A percentile compares a stretch with the other conserved stretches of the same genome.
phyloP scores from a whole-genome alignment of 768 basidiomycete genomes.

The Pholiota microspora region DNA sequence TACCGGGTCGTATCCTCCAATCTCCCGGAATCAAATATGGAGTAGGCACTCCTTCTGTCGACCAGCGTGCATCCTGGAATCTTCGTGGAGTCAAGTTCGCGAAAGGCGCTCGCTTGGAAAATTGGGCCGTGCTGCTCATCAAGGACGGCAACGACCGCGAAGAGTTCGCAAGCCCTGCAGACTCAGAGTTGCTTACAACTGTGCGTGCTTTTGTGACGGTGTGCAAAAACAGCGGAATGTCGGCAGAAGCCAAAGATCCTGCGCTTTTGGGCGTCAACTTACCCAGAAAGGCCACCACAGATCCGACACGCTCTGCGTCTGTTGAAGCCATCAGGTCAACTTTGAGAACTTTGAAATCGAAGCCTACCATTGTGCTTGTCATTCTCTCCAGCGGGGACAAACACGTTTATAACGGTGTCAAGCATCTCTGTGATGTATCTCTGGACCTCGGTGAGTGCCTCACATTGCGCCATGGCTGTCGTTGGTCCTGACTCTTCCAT shows the following conservation, averaged over 20 bases:
- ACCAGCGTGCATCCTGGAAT: conserved; percentile 79
- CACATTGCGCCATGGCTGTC: neutral
- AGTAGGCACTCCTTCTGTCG: conserved; percentile 35
- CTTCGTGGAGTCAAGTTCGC: conserved; percentile 64
- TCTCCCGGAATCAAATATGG: conserved; percentile 65
- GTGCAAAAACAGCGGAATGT: conserved; percentile 67
- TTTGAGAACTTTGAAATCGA: conserved; percentile 39
- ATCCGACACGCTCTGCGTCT: conserved; percentile 53
- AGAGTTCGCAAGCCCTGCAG: conserved; percentile 55
- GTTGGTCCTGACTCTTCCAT: neutral
- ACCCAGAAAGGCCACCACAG: conserved; percentile 47
- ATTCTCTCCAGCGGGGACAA: conserved; percentile 71
- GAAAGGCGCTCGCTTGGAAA: conserved; percentile 49
- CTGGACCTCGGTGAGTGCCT: conserved; percentile 51
- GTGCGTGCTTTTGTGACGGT: conserved; percentile 52
- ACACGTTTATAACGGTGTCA: conserved; percentile 74
- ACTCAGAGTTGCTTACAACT: conserved; percentile 52
- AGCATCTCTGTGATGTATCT: conserved; percentile 64
- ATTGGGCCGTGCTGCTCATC: conserved; percentile 72
- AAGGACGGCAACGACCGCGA: conserved; percentile 52
- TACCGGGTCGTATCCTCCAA: conserved; percentile 68
- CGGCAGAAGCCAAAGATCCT: conserved; percentile 37
- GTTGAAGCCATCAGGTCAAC: conserved; percentile 41
- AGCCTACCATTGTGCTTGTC: conserved; percentile 61
- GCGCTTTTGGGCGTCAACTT: conserved; percentile 39